phyloP scores from a whole-genome alignment of 116 monocot genomes.

The Posidonia oceanica region DNA sequence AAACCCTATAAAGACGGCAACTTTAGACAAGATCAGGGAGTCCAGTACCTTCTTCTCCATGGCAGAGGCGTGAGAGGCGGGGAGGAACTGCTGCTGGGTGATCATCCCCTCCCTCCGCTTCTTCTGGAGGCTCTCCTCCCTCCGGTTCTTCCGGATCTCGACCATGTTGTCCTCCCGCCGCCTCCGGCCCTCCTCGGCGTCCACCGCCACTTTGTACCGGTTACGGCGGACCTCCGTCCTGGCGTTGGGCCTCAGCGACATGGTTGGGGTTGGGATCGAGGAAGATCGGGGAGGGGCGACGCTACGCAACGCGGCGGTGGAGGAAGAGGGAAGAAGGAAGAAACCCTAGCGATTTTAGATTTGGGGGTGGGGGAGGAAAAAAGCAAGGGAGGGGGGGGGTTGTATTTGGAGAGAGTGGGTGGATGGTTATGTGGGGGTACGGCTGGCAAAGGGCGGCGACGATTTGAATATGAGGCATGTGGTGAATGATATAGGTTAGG shows the following conservation, averaged over 20 bases:
- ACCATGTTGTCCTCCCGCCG: conserved; percentile 47
- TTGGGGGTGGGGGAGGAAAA: neutral
- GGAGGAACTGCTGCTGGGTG: conserved; percentile 7
- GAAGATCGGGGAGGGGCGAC: neutral
- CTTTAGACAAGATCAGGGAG: too few relatives aligned
- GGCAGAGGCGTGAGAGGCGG: conserved; percentile 23
- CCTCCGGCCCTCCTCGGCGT: conserved; percentile 34
- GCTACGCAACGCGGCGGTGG: too few relatives aligned
- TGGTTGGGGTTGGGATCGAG: conserved; percentile 9
- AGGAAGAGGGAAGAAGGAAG: too few relatives aligned
- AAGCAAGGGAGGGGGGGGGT: neutral
- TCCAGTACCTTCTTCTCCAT: conserved; percentile 31
- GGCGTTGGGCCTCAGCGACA: conserved; percentile 40
- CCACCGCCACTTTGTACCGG: conserved; percentile 41
- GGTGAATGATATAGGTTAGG: too few relatives aligned
- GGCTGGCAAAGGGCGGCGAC: too few relatives aligned
- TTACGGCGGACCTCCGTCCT: conserved; percentile 41
- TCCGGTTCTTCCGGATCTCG: conserved; percentile 38
- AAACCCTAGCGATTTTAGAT: neutral
- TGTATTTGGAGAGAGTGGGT: neutral
- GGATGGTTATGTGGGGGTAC: neutral
- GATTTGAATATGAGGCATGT: too few relatives aligned
- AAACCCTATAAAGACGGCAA: too few relatives aligned
- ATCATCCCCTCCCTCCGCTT: conserved; percentile 34
- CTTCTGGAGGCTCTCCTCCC: conserved; percentile 38